Base-by-base conservation (phyloP, 768 basidiomycete genomes). In the Pleurotus ostreatus region DNA sequence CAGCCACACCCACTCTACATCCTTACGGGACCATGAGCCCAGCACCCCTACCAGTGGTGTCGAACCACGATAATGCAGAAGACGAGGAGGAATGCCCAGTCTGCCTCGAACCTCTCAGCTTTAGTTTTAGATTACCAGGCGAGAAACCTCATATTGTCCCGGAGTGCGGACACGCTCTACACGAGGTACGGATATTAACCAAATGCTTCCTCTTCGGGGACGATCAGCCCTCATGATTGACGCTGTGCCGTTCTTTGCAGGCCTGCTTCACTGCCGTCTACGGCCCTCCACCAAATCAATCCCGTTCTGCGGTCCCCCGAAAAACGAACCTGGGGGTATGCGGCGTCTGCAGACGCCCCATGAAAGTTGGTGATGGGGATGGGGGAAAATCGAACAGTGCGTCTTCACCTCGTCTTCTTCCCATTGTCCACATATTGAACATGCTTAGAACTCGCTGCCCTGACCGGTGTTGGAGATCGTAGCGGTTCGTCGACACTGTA, bases 131-230 rank as follows among this genome's bases (percentile, higher is more conserved):
- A 59, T 74, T 99, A 12, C 90, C 92, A 0, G 97, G 97, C 7
- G 97, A 99, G 76, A 98, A 95, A 68, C 93, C 96, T 6, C 95
- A 98, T 68, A 89, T 99, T 60, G 89, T 97, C 46, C 96, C 97
- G 26, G 92, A 95, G 68, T 99, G 97, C 63, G 95, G 97, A 38
- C 97, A 99, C 74, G 89, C 93, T 37, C 83, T 99, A n/a, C 97
- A 98, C 73, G 88, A 94, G 78, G 93, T 88, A 55, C 61, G 76
- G 18, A 62, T 51, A 20, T 49, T 57, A 30, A 22, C 23, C 40
- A 22, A n/a, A 22, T 13, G 34, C 34, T 40, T 23, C 12, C 22
- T 25, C 9, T 22, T 48, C 39, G 18, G 23, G 20, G 30, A 34
- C 11, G 48, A 22, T 30, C 37, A 34, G 55, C 55, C 55, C 57